phyloP scores from a whole-genome alignment of 768 basidiomycete genomes.

The Trametes coccinea region DNA sequence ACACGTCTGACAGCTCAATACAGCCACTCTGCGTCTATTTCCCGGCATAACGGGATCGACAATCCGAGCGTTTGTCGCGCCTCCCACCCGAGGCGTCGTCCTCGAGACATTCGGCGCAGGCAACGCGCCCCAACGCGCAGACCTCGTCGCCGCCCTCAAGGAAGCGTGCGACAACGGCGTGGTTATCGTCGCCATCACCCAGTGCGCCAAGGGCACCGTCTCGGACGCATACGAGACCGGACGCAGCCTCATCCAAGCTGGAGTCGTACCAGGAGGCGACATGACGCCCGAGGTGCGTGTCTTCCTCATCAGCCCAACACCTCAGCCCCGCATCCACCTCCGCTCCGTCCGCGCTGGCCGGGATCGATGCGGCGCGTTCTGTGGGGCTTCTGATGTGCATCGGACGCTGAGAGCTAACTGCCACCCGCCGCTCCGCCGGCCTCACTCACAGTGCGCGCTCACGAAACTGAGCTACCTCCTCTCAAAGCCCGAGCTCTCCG shows the following conservation, averaged over 20 bases:
- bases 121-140: constrained; percentile 83
- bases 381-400: too few relatives aligned
- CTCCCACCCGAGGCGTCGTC: constrained; percentile 78
- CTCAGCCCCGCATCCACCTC: neutral
- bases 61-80: constrained; percentile 71
- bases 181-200: constrained; percentile 88
- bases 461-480: constrained; percentile 89
- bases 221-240: constrained; percentile 84
- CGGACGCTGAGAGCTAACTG: neutral
- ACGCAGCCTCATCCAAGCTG: constrained; percentile 63
- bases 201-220: constrained; percentile 86
- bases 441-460: constrained; percentile 68
- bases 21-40: constrained; percentile 81
- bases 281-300: constrained; percentile 91
- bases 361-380: neutral
- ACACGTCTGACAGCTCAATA: neutral
- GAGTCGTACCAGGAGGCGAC: constrained; percentile 83
- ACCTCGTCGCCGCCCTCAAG: constrained; percentile 73
- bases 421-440: neutral
- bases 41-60: constrained; percentile 82
- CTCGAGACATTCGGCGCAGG: constrained; percentile 92
- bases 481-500: constrained; percentile 76
- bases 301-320: constrained; percentile 7
- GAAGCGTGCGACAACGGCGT: constrained; percentile 83
- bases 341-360: neutral